A percentile compares a stretch with the other conserved stretches of the same genome.
Evolutionary conservation across 805 yeast genomes (phyloP).

Genomic region (Maudiozyma bulderi): DNA sequence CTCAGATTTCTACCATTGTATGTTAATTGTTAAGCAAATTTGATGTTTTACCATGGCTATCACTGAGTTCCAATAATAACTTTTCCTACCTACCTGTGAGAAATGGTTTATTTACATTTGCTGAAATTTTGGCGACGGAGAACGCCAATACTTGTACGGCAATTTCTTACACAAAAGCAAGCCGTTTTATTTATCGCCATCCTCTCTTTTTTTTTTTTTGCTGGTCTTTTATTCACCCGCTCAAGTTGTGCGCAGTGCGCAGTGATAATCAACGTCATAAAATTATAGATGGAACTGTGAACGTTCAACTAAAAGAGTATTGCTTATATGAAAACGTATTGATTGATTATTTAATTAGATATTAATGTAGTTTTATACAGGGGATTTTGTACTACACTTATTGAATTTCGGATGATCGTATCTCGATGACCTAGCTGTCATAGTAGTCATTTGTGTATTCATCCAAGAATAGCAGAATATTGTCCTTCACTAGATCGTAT

Average conservation of each 20-base stretch:
- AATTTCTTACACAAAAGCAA: neutral
- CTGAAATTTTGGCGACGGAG: neutral
- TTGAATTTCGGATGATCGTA: too few species aligned
- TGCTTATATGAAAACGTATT: neutral
- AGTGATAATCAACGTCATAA: too few species aligned
- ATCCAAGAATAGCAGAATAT: slow-evolving; percentile 22
- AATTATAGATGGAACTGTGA: too few species aligned
- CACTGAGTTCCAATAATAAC: too few species aligned
- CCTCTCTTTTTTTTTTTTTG: neutral
- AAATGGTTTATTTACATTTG: neutral
- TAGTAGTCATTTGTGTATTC: slow-evolving; percentile 21
- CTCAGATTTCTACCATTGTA: too few species aligned
- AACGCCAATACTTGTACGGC: neutral
- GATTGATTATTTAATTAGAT: neutral
- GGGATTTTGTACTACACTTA: neutral
- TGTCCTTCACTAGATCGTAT: slow-evolving; percentile 18
- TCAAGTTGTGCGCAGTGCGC: too few species aligned
- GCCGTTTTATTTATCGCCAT: neutral
- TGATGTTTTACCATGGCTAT: too few species aligned
- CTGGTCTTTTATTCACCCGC: neutral
- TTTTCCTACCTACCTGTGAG: neutral
- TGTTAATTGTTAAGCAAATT: too few species aligned
- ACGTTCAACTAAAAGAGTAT: too few species aligned
- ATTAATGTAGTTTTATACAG: neutral
- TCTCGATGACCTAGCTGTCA: slow-evolving; percentile 12